These are phyloP conservation scores for Raphanus sativus DNA, from an alignment of 345 rosid genomes.

Conservation along the genomic window DNA sequence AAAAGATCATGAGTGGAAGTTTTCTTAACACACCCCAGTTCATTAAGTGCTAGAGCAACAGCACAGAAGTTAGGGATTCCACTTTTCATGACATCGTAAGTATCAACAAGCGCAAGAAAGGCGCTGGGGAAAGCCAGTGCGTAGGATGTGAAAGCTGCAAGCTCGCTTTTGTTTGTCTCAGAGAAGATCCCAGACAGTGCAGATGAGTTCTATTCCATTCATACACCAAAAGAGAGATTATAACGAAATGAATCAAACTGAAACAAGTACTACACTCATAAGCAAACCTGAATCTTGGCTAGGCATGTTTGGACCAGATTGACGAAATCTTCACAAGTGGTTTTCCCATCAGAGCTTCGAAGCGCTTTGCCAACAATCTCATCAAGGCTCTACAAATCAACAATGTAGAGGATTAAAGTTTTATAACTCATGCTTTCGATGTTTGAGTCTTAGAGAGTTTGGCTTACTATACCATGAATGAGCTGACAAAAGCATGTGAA, in stretches of 20 bases:
- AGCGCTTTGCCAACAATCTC: conserved; percentile 74
- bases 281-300: conserved; percentile 69
- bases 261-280: too few relatives aligned
- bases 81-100: conserved; percentile 88
- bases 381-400: conserved; percentile 64
- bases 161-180: conserved; percentile 93
- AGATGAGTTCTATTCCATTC: conserved; percentile 72
- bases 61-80: conserved; percentile 95
- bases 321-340: conserved; percentile 82
- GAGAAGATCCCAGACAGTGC: conserved; percentile 54
- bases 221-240: too few relatives aligned
- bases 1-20: neutral
- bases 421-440: neutral
- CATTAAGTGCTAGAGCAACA: conserved; percentile 82
- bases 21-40: conserved; percentile 58
- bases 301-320: conserved; percentile 73
- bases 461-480: conserved; percentile 64
- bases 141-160: conserved; percentile 87
- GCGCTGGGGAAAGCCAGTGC: conserved; percentile 86
- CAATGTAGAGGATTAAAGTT: conserved; percentile 19
- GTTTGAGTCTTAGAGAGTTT: neutral
- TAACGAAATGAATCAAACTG: too few relatives aligned
- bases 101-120: conserved; percentile 91
- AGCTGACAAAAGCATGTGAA: conserved; percentile 99
- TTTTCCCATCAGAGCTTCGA: conserved; percentile 60